Conservation (phyloP, 2,329 filamentous ascomycete genomes). For the Fusarium sacchari region DNA sequence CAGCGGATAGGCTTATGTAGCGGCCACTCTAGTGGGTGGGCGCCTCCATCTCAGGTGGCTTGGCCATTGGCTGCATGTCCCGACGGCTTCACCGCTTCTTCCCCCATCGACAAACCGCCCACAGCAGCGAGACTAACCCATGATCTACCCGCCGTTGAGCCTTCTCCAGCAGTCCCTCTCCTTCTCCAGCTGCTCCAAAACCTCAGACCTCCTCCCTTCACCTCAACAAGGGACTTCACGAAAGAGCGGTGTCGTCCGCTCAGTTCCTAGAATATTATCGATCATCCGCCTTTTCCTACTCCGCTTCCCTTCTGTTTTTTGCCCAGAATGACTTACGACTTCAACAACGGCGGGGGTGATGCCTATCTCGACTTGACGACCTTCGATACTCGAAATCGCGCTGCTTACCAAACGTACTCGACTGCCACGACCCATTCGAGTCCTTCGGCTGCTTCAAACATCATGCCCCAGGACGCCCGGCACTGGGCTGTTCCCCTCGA, state of each 20-base stretch:
- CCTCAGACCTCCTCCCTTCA: constrained; percentile 46
- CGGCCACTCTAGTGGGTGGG: constrained; percentile 40
- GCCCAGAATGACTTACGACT: constrained; percentile 67
- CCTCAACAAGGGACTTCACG: constrained; percentile 47
- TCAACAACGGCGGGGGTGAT: constrained; percentile 66
- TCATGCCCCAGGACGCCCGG: constrained; percentile 50
- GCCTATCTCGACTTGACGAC: constrained; percentile 67
- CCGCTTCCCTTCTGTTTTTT: constrained; percentile 48
- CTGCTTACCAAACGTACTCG: constrained; percentile 51
- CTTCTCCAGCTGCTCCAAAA: constrained; percentile 44
- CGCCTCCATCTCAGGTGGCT: constrained; percentile 41
- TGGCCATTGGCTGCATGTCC: constrained; percentile 50
- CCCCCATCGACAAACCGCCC: constrained; percentile 46
- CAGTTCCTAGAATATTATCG: constrained; percentile 50
- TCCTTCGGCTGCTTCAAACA: constrained; percentile 47
- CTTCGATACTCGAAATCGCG: constrained; percentile 68
- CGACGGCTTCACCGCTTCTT: constrained; percentile 54
- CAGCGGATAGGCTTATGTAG: constrained; percentile 42
- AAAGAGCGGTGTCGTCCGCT: constrained; percentile 59
- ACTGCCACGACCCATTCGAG: constrained; percentile 47
- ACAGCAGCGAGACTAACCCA: constrained; percentile 39
- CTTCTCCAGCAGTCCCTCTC: constrained; percentile 42
- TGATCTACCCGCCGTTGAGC: constrained; percentile 40
- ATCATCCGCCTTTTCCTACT: constrained; percentile 42
- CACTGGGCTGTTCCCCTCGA: constrained; percentile 65